A percentile compares a stretch with the other conserved stretches of the same genome.
These are phyloP conservation scores for Claviceps maximensis DNA, from an alignment of 2,329 filamentous ascomycete species.

Conservation along the genomic window DNA sequence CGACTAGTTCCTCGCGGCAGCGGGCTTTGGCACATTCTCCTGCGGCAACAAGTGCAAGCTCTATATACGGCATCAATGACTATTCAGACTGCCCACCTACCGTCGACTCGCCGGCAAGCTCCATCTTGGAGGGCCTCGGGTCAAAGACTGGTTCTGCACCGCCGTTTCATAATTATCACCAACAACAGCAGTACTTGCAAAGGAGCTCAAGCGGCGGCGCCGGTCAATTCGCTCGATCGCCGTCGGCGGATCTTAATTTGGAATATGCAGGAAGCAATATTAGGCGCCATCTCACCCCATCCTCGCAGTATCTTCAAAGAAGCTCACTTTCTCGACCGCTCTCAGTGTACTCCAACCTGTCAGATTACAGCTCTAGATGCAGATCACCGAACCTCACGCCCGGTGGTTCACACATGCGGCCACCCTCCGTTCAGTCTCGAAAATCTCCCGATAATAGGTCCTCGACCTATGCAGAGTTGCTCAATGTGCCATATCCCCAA, in stretches of 20 bases:
- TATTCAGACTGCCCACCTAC: conserved; percentile 29
- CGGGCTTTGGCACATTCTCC: conserved; percentile 38
- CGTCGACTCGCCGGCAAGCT: conserved; percentile 36
- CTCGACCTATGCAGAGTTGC: conserved; percentile 44
- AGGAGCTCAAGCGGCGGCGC: conserved; percentile 29
- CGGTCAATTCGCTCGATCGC: conserved; percentile 18
- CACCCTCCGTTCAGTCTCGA: conserved; percentile 36
- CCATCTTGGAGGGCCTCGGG: conserved; percentile 31
- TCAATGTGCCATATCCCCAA: conserved; percentile 66
- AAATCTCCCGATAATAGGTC: conserved; percentile 42
- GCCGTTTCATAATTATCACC: conserved; percentile 51
- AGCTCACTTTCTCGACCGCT: conserved; percentile 53
- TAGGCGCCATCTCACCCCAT: conserved; percentile 51
- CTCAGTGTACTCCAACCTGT: conserved; percentile 63
- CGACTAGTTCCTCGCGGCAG: conserved; percentile 33
- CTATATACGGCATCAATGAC: conserved; percentile 38
- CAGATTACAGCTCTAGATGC: conserved; percentile 52
- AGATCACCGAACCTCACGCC: conserved; percentile 41
- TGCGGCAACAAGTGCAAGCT: conserved; percentile 42
- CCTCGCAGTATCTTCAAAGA: conserved; percentile 37
- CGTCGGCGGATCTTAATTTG: conserved; percentile 34
- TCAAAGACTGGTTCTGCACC: conserved; percentile 34
- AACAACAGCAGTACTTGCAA: conserved; percentile 29
- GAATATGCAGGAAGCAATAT: conserved; percentile 37
- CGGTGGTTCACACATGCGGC: conserved; percentile 30